These are phyloP conservation scores for Coemansia umbellata DNA, from an alignment of 192 early-diverging fungal genomes.

Conservation along the genomic window DNA sequence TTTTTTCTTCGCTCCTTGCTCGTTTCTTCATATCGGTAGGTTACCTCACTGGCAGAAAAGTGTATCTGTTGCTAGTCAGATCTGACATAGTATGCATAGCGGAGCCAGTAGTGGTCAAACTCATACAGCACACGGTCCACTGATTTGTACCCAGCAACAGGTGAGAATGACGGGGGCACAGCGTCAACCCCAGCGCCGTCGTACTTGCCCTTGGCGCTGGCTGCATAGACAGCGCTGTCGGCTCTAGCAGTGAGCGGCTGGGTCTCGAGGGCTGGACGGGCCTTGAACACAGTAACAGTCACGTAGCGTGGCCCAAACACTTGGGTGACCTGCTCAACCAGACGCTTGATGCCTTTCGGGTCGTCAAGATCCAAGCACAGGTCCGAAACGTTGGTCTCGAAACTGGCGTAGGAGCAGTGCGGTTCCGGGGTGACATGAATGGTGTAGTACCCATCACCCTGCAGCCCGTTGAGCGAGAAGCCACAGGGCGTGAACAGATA, in stretches of 20 bases:
- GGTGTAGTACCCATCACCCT: conserved; percentile 84
- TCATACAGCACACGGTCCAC: conserved; percentile 74
- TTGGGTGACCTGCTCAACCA: conserved; percentile 71
- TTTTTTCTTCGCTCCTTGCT: no score
- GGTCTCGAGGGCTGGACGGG: conserved; percentile 21
- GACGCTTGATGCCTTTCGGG: conserved; percentile 55
- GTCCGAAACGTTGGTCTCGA: conserved; percentile 89
- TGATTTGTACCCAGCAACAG: conserved; percentile 59
- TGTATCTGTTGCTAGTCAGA: not conserved
- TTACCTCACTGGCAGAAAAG: no score
- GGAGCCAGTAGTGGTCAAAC: conserved; percentile 75
- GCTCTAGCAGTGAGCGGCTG: not conserved
- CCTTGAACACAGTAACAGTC: conserved; percentile 76
- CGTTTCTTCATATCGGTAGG: no score
- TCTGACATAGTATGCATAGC: conserved; percentile 69
- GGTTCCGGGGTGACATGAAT: conserved; percentile 98
- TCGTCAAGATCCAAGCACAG: conserved; percentile 44
- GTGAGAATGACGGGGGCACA: conserved; percentile 41
- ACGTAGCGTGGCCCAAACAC: conserved; percentile 81
- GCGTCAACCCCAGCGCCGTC: conserved; percentile 9
- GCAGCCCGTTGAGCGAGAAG: conserved; percentile 89
- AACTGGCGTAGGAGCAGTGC: conserved; percentile 98
- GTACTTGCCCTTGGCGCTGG: not conserved
- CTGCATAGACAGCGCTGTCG: not conserved
- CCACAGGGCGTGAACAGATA: conserved; percentile 95